Evolutionary conservation across 2,329 filamentous ascomycete genomes (phyloP).

Genomic region (Fusarium poae): DNA sequence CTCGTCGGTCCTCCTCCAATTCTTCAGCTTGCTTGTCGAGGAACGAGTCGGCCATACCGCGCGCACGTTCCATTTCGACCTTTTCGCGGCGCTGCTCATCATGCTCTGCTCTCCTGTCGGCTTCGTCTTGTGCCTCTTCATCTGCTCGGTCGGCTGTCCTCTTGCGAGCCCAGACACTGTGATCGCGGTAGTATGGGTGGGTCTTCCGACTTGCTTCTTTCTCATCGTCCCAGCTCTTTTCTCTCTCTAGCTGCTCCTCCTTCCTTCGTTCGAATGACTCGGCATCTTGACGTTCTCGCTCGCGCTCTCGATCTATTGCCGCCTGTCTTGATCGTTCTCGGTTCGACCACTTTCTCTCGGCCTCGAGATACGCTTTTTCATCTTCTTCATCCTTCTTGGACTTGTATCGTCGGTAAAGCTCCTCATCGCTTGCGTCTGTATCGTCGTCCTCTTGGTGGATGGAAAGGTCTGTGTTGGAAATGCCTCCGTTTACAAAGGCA

Average conservation of each 20-base stretch:
- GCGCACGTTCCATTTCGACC: slow-evolving; percentile 80
- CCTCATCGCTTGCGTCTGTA: slow-evolving; percentile 86
- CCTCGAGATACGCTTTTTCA: slow-evolving; percentile 85
- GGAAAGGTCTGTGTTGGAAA: slow-evolving; percentile 69
- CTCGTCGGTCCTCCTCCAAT: slow-evolving; percentile 68
- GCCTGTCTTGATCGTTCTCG: slow-evolving; percentile 86
- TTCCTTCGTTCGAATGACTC: slow-evolving; percentile 74
- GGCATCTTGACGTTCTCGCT: slow-evolving; percentile 81
- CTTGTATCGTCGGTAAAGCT: slow-evolving; percentile 79
- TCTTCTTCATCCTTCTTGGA: slow-evolving; percentile 80
- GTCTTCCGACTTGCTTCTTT: slow-evolving; percentile 79
- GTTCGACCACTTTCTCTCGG: slow-evolving; percentile 91
- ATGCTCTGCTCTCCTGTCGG: slow-evolving; percentile 82
- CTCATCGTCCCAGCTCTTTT: slow-evolving; percentile 88
- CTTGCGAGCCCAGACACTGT: slow-evolving; percentile 85
- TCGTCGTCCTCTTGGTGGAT: slow-evolving; percentile 84
- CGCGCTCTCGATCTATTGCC: slow-evolving; percentile 86
- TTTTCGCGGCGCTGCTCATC: slow-evolving; percentile 78
- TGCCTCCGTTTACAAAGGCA: slow-evolving; percentile 83
- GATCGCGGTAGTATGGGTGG: slow-evolving; percentile 89
- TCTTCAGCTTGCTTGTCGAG: slow-evolving; percentile 86
- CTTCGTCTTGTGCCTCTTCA: slow-evolving; percentile 83
- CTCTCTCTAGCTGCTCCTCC: slow-evolving; percentile 74
- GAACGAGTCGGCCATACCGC: slow-evolving; percentile 91
- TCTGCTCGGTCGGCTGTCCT: slow-evolving; percentile 78